Base-by-base conservation (phyloP, 2,329 filamentous ascomycete genomes). In the Ophiostoma sp. region DNA sequence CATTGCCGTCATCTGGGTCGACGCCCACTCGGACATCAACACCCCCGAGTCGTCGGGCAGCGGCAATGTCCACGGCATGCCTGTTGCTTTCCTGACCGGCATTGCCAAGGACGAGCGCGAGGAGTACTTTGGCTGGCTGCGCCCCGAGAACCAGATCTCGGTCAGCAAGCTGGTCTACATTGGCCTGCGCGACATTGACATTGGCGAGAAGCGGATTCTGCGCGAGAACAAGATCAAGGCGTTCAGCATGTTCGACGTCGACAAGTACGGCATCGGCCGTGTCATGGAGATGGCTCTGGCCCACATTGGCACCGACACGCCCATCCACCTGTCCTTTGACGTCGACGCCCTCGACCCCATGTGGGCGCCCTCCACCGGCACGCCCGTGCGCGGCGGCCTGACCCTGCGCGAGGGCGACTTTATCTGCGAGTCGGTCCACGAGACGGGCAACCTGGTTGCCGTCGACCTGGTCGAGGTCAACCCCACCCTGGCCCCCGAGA, bases 251-350 rank as follows among this genome's bases (percentile, higher is more conserved):
- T 95, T 97, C 78, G 95, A 99, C 78, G 91, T 99, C 79, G 95
- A 99, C 80, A 69, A 87, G 90, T 78, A 98, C 78, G 95, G 95
- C 66, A 99, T 99, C 76, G 95, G 95, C 70, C 90, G 90, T 74
- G 93, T 99, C 74, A 93, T 99, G 82, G 95, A 98, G 77, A 96
- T 97, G 94, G 94, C 94, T n/a, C 85, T 99, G 69, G 94, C 90
- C 41, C 94, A 97, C 83, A 96, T 98, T 74, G 95, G 95, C 75
- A 87, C 84, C 77, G 95, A 98, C 79, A 97, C 94, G 0, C 95
- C 95, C 60, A 97, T 99, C 77, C 95, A 99, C 80, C 87, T 99
- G 72, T 96, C 93, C 52, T 98, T 99, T 76, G 95, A 99, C 78
- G 93, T 99, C 75, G 95, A 99, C 79, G 95, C 94, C 33, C 86